A percentile compares a stretch with the other conserved stretches of the same genome.
Evolutionary conservation across 768 basidiomycete species (phyloP).

Genomic region (Pleurotus tuber-regium): DNA sequence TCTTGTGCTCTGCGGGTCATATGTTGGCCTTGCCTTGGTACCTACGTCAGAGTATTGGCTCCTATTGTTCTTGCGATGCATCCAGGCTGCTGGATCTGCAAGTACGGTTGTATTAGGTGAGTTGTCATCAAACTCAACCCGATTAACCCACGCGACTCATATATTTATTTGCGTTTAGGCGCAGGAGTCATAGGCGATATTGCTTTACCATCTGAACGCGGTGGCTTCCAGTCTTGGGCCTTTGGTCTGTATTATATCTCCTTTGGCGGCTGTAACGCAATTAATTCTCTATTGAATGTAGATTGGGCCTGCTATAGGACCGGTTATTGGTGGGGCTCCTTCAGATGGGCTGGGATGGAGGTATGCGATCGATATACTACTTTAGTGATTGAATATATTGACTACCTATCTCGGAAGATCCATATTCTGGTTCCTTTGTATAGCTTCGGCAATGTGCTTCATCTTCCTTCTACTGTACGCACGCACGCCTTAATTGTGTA

Average conservation of each 20-base stretch:
- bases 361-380: slow-evolving; percentile 26
- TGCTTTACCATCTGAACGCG: slow-evolving; percentile 67
- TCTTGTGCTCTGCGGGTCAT: slow-evolving; percentile 59
- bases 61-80: slow-evolving; percentile 72
- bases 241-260: too few species aligned
- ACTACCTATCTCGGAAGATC: slow-evolving; percentile 33
- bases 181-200: slow-evolving; percentile 82
- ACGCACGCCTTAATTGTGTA: slow-evolving; percentile 13
- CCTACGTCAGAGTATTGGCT: slow-evolving; percentile 70
- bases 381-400: slow-evolving; percentile 7
- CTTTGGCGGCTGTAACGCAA: neutral
- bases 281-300: slow-evolving; percentile 18
- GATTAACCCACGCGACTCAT: neutral
- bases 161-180: slow-evolving; percentile 33
- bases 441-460: slow-evolving; percentile 43
- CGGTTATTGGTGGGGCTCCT: slow-evolving; percentile 58
- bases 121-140: slow-evolving; percentile 13
- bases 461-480: slow-evolving; percentile 45
- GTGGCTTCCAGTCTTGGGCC: slow-evolving; percentile 64
- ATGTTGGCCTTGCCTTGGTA: slow-evolving; percentile 54
- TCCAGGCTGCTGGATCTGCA: slow-evolving; percentile 79
- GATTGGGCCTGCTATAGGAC: slow-evolving; percentile 61
- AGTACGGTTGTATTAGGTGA: slow-evolving; percentile 78
- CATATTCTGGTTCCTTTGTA: slow-evolving; percentile 63
- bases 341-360: slow-evolving; percentile 64